Conservation (phyloP, 2,329 filamentous ascomycete genomes). For the Tolypocladium ophioglossoides region DNA sequence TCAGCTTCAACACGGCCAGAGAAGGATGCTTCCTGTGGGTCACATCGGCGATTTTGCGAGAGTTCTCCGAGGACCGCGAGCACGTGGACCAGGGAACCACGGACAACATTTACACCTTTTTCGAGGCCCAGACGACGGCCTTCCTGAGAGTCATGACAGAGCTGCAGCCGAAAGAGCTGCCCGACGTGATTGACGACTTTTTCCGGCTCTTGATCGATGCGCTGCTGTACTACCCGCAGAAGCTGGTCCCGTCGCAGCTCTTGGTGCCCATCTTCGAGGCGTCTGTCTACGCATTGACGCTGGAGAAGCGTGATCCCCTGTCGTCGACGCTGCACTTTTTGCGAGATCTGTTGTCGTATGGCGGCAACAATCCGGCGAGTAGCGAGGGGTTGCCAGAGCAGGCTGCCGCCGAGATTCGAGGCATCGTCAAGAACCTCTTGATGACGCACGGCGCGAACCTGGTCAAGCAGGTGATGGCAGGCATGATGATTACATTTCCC, state of each 20-base stretch:
- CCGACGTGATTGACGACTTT: slow-evolving; percentile 87
- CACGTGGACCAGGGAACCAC: slow-evolving; percentile 73
- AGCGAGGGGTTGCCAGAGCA: slow-evolving; percentile 45
- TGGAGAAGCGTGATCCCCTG: slow-evolving; percentile 87
- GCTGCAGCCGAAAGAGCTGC: slow-evolving; percentile 61
- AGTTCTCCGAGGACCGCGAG: slow-evolving; percentile 87
- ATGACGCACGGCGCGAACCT: slow-evolving; percentile 62
- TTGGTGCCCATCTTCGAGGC: slow-evolving; percentile 79
- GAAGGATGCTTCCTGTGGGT: slow-evolving; percentile 99
- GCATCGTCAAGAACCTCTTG: slow-evolving; percentile 63
- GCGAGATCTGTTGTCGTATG: slow-evolving; percentile 83
- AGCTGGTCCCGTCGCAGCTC: slow-evolving; percentile 68
- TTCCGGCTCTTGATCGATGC: slow-evolving; percentile 89
- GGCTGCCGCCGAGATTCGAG: slow-evolving; percentile 59
- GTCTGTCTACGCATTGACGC: slow-evolving; percentile 70
- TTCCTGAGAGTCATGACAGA: slow-evolving; percentile 87
- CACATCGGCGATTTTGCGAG: slow-evolving; percentile 84
- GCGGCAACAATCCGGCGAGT: slow-evolving; percentile 59
- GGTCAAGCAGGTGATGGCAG: slow-evolving; percentile 82
- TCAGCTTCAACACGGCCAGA: slow-evolving; percentile 72
- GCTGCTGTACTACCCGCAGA: slow-evolving; percentile 81
- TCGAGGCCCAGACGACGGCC: slow-evolving; percentile 82
- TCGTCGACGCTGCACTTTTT: slow-evolving; percentile 89
- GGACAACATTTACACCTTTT: slow-evolving; percentile 85
- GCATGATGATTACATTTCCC: slow-evolving; percentile 99